Evolutionary conservation across 768 basidiomycete genomes (phyloP), one percentile per base, ranked within the genome.

Genomic region (Lyophyllum decastes): DNA sequence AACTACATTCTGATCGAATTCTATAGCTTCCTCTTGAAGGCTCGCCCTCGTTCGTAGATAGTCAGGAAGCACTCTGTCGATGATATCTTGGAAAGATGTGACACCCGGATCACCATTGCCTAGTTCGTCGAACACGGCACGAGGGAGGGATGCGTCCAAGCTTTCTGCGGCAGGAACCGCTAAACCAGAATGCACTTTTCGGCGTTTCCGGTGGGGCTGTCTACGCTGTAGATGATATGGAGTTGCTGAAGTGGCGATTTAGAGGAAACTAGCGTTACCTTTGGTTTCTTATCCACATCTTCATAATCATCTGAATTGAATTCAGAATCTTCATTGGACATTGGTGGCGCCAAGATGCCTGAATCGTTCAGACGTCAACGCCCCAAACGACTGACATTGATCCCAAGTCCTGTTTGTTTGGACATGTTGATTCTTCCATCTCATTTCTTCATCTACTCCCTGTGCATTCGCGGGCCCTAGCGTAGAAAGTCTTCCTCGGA

Each of bases 61-160:
- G 10, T 75, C 69, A 2, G 68, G 61, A 8, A 76, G 66, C 21
- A 72, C 51, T 9, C 58, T 41, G 16, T 70, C 66, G n/a, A 76
- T 70, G 16, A 72, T 57, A 16, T 70, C 67, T 34, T 75, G 72
- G 43, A 74, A 75, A 21, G 65, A 57, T 14, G 49, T 55, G 16
- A 66, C 56, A 11, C 54, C 26, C 45, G 50, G 55, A 38, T 59
- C 53, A 14, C 58, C 60, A 33, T 57, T 57, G n/a, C 62, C 64
- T 11, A 64, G 45, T 27, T 65, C 64, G 43, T 68, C 57, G 12
- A 70, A 62, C 21, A 70, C 41, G 7, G 58, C 53, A 19, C 59
- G 57, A 27, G 55, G 54, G 4, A 60, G 40, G 3, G 46, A 41
- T 26, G 49, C 41, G 5, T 57, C 38, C 24, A 9, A 17, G 45